Percentiles rank a stretch among this genome's conserved stretches.
Evolutionary conservation across 139 green algal genomes (phyloP).

Genomic region (Pycnococcus provasolii): DNA sequence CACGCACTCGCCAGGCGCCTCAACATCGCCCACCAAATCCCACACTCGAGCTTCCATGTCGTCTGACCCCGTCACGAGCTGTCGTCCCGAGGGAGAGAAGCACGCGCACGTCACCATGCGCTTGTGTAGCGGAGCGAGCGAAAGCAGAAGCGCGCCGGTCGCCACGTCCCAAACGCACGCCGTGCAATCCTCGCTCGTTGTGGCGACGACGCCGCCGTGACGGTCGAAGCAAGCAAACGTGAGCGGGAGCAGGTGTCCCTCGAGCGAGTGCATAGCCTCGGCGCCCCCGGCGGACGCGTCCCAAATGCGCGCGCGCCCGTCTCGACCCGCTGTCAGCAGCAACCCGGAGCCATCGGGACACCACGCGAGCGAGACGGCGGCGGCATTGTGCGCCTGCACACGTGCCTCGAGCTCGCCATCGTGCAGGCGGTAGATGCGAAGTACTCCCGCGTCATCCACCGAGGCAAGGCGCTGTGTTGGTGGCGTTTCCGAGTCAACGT

Average conservation of each 20-base stretch:
- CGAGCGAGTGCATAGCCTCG: background rate
- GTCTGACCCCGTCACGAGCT: slow-evolving; percentile 7
- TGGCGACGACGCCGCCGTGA: background rate
- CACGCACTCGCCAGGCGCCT: slow-evolving; percentile 10
- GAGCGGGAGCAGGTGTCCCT: background rate
- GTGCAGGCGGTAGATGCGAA: background rate
- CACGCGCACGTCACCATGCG: background rate
- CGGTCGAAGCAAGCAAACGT: background rate
- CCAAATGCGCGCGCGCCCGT: background rate
- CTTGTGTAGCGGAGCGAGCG: background rate
- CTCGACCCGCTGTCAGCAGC: background rate
- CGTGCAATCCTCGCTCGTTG: slow-evolving; percentile 4
- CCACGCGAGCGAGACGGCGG: background rate
- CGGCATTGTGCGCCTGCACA: background rate
- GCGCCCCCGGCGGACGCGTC: background rate
- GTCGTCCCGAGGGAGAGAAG: slow-evolving; percentile 11
- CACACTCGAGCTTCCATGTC: slow-evolving; percentile 11
- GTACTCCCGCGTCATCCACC: background rate
- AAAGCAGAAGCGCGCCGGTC: slow-evolving; percentile 12
- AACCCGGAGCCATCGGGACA: background rate
- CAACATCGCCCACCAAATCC: slow-evolving; percentile 14
- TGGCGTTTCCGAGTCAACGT: background rate
- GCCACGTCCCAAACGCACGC: slow-evolving; percentile 9
- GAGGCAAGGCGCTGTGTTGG: too few relatives aligned
- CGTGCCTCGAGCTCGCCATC: background rate